Base-by-base conservation (phyloP, 805 yeast species). In the Candida easanensis region DNA sequence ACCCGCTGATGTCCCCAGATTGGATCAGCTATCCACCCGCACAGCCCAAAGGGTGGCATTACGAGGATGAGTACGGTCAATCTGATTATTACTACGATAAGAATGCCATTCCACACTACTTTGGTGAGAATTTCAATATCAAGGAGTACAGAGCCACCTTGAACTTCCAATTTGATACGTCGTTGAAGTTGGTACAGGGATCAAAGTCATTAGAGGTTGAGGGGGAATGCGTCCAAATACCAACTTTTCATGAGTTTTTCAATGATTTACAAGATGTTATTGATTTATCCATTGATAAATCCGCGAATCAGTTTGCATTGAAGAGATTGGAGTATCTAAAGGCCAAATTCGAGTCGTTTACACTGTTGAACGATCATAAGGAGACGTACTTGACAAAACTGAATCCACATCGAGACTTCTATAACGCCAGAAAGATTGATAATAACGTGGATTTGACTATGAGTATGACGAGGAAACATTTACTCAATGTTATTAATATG, bases 361-460 rank as follows among this genome's bases (percentile, higher is more conserved):
- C 57, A 17, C 48, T 64, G 23, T 45, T 69, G 23, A 64, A 66
- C 36, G 62, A 64, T 26, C 59, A 62, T 33, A 50, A 60, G 17
- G 72, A 68, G 48, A 61, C 58, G 1, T 81, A 90, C 15, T 93
- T 87, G 50, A 83, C 95, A 9, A 93, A 93, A 65, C 79, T 81
- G 47, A 90, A 90, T 52, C 98, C 98, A 4, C 99, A 93, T 63
- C 81, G 99, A 64, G 99, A 91, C 65, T 93, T 91, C 61, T 91
- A 91, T 68, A 91, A 91, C 58, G 96, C 64, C 14, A 57, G 74
- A 49, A 70, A 70, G 49, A 65, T 70, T 27, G 74, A 70, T 41
- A 93, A 97, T 26, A 98, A 93, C 69, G 91, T 93, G 49, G 97
- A 91, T 61, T 96, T 91, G 60, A 83, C 96, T 6, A 98, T 98